Evolutionary conservation across 345 rosid species (phyloP).

Genomic region (Psidium guajava): DNA sequence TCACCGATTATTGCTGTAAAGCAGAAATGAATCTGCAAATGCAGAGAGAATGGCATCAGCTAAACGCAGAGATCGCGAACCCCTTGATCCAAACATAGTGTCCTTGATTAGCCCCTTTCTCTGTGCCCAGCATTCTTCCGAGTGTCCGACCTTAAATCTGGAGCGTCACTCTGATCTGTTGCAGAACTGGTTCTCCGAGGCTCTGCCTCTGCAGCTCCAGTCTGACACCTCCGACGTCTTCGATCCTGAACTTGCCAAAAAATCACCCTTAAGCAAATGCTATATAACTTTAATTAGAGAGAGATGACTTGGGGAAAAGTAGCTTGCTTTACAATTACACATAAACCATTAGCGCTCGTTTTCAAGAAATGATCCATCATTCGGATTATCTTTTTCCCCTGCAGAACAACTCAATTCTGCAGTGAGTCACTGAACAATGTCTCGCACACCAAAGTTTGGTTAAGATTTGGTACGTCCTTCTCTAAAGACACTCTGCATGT

Average conservation of each 20-base stretch:
- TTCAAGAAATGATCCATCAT: neutral
- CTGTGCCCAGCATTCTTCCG: slow-evolving; percentile 1
- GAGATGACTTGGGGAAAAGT: neutral
- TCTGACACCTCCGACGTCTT: slow-evolving; percentile 50
- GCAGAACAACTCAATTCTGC: neutral
- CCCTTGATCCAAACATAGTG: neutral
- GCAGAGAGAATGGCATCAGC: neutral
- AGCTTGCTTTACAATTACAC: neutral
- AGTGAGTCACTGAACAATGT: neutral
- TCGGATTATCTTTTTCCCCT: neutral
- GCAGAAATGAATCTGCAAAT: neutral
- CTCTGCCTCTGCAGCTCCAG: slow-evolving; percentile 22
- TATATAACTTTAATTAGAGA: neutral
- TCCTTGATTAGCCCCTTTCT: slow-evolving; percentile 5
- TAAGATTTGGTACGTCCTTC: neutral
- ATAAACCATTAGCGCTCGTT: neutral
- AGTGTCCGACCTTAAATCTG: slow-evolving; percentile 6
- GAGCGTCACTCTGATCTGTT: slow-evolving; percentile 30
- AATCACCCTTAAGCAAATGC: neutral
- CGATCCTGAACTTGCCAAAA: slow-evolving; percentile 44
- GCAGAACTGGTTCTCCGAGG: slow-evolving; percentile 34
- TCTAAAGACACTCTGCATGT: neutral
- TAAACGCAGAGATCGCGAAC: neutral
- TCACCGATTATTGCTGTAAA: neutral
- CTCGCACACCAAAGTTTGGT: neutral